These are phyloP conservation scores for Leccinum olivaceopallidum DNA, from an alignment of 768 basidiomycete genomes.

Conservation along the genomic window DNA sequence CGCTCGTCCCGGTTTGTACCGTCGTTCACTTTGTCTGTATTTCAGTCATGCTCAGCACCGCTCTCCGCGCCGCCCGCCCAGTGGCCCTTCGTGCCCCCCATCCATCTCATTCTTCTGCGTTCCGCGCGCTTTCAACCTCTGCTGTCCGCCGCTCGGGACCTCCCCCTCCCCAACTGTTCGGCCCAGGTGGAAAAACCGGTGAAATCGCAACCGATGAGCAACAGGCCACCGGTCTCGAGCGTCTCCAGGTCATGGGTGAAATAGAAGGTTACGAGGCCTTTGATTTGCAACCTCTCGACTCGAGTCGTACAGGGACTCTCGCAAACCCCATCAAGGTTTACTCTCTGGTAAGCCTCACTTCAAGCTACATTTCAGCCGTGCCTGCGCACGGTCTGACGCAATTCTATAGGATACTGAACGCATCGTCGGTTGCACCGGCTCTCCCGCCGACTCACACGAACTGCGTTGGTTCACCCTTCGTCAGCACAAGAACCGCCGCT, in stretches of 20 bases:
- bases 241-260: constrained; percentile 89
- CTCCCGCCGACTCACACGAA: constrained; percentile 94
- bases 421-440: constrained; percentile 92
- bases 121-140: constrained; percentile 63
- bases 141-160: constrained; percentile 56
- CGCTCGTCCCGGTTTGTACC: constrained; percentile 29
- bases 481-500: constrained; percentile 71
- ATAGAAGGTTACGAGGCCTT: constrained; percentile 89
- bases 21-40: constrained; percentile 9
- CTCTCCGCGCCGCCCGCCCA: constrained; percentile 31
- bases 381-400: constrained; percentile 1
- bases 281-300: constrained; percentile 81
- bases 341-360: constrained; percentile 64
- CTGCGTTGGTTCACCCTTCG: constrained; percentile 78
- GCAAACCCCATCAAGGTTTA: constrained; percentile 85
- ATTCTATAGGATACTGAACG: constrained; percentile 69
- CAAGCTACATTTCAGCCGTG: background rate
- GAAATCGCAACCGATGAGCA: constrained; percentile 81
- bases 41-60: constrained; percentile 28
- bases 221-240: constrained; percentile 96
- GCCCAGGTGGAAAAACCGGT: constrained; percentile 70
- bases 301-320: constrained; percentile 85
- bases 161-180: constrained; percentile 65
- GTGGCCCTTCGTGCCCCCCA: constrained; percentile 23
- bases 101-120: constrained; percentile 25